Evolutionary conservation across 2,329 filamentous ascomycete genomes (phyloP).

Genomic region (Colletotrichum spaethianum): DNA sequence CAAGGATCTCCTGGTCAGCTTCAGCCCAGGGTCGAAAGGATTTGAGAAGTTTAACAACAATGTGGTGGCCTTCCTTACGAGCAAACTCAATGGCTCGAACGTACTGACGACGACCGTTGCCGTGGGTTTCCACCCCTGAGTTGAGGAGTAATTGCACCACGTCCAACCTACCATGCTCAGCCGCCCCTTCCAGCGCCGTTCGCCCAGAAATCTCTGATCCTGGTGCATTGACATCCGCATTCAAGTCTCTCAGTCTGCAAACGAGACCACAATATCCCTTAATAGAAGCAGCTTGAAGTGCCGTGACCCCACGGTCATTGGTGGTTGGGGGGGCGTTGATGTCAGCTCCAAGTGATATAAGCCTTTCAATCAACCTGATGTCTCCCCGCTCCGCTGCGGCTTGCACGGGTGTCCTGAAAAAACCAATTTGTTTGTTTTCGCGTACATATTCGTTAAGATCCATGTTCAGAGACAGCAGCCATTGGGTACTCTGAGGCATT

Average conservation of each 20-base stretch:
- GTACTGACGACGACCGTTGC: not conserved
- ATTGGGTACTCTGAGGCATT: not conserved
- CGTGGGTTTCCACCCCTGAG: not conserved
- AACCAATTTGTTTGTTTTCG: not conserved
- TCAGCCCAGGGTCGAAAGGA: not conserved
- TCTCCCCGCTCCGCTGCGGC: not conserved
- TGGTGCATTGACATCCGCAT: not conserved
- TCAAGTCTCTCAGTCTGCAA: not conserved
- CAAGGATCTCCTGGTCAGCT: not conserved
- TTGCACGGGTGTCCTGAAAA: not conserved
- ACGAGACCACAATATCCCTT: not conserved
- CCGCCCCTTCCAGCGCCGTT: conserved; percentile 7
- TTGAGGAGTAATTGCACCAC: not conserved
- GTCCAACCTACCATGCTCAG: not conserved
- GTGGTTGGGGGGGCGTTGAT: not conserved
- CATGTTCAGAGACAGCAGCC: not conserved
- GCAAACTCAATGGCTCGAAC: conserved; percentile 9
- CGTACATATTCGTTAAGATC: not conserved
- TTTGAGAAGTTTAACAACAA: not conserved
- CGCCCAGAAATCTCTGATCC: accelerated
- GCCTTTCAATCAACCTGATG: not conserved
- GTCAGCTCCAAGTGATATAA: not conserved
- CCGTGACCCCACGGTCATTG: not conserved
- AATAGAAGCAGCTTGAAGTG: not conserved
- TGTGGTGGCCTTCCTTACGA: not conserved